Base-by-base conservation (phyloP, 306 rosid species). In the Glycine tomentella region DNA sequence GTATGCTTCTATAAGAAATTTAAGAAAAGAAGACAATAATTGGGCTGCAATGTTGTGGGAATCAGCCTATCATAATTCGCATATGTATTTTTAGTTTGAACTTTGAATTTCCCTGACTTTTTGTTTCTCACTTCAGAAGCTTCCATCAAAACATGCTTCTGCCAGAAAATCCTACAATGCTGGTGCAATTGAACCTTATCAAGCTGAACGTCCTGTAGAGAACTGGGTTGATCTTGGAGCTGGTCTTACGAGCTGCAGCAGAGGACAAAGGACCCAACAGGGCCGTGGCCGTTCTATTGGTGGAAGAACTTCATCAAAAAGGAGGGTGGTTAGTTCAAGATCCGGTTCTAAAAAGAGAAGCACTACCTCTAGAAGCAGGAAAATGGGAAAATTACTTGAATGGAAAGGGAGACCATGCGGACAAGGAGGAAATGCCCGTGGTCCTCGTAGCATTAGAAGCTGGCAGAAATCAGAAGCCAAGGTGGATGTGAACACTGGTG, bases 391-490 rank as follows among this genome's bases (percentile, higher is more conserved):
- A 16, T 87, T 81, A 76, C 82, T 77, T 38, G 84, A 74, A 75
- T 89, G 92, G 93, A 89, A 83, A 84, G 91, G 89, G 45, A 70
- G 17, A 73, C 65, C 85, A 4, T 75, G 84, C 10, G 82, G 78
- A 50, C 80, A 15, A 52, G 90, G 83, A 80, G 87, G 84, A 62
- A 87, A 76, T 58, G 46, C 63, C 4, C 76, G 85, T 3, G 88
- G 90, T 46, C 86, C 85, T 8, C 90, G 81, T 38, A 90, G 89
- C 75, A 59, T 81, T 59, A 88, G 88, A 85, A 84, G 86, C 79
- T 80, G 81, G 83, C 74, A 84, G 82, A 84, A 84, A 59, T 75
- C 82, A 59, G 34, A 82, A 67, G 40, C 84, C 59, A 85, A 88
- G 78, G 69, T 82, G 82, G 76, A 40, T 50, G 59, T 74, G 61